Conservation (phyloP, 441 rosid genomes). For the Populus hybrid region DNA sequence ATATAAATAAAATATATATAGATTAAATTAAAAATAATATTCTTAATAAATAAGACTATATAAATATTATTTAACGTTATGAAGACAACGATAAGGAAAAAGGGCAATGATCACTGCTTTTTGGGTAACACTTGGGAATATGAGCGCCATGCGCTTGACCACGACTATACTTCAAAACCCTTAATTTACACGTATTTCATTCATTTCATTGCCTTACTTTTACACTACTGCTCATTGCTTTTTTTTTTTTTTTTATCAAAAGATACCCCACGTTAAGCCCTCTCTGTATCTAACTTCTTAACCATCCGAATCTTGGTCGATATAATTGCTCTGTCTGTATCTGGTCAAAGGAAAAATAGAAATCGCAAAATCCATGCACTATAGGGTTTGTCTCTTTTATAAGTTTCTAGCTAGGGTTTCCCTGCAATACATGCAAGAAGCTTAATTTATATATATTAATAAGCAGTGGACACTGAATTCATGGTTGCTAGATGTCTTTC, state of each 20-base stretch:
- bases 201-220: neutral
- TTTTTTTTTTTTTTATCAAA: neutral
- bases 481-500: neutral
- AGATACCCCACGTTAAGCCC: neutral
- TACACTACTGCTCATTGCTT: too few relatives aligned
- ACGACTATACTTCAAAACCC: conserved; percentile 26
- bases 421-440: neutral
- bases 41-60: too few relatives aligned
- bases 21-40: too few relatives aligned
- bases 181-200: neutral
- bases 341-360: neutral
- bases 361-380: neutral
- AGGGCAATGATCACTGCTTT: conserved; percentile 27
- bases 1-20: too few relatives aligned
- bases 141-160: conserved; percentile 36
- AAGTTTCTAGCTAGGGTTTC: neutral
- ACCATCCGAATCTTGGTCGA: conserved; percentile 5
- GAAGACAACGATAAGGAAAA: neutral
- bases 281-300: neutral
- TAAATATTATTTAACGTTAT: too few relatives aligned
- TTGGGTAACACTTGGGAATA: conserved; percentile 17
- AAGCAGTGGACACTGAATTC: conserved; percentile 11
- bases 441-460: neutral
- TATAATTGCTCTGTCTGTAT: neutral
- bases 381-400: neutral